phyloP scores from a whole-genome alignment of 2,329 filamentous ascomycete genomes.

The Coleophoma crateriformis region DNA sequence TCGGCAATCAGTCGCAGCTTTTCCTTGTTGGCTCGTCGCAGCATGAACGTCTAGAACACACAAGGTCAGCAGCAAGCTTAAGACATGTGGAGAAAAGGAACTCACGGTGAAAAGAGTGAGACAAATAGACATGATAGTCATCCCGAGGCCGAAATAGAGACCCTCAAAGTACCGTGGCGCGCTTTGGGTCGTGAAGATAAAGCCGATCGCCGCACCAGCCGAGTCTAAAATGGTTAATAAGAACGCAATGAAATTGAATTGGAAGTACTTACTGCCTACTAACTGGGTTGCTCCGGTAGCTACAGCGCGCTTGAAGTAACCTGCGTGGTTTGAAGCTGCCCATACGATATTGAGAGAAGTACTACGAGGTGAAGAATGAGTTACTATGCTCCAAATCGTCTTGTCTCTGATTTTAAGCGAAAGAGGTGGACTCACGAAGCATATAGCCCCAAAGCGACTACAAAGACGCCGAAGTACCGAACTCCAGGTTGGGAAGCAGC shows the following conservation, averaged over 20 bases:
- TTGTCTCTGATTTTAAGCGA: background rate
- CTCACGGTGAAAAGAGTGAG: background rate
- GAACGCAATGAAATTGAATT: background rate
- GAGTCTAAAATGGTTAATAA: background rate
- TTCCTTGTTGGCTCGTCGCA: background rate
- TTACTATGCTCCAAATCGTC: too few relatives aligned
- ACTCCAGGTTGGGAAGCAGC: background rate
- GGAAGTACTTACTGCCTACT: background rate
- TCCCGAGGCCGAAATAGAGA: slow-evolving; percentile 2
- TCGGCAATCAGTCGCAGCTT: background rate
- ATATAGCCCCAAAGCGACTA: slow-evolving; percentile 1
- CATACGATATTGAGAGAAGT: slow-evolving; percentile 1
- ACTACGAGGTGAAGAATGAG: background rate
- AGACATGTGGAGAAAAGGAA: too few relatives aligned
- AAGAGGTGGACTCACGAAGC: background rate
- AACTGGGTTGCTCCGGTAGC: background rate
- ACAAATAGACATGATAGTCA: slow-evolving; percentile 1
- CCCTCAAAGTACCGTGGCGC: slow-evolving; percentile 1
- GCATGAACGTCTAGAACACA: background rate
- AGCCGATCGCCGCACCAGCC: slow-evolving; percentile 1
- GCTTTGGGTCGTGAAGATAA: slow-evolving; percentile 1
- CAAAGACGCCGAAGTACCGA: slow-evolving; percentile 1
- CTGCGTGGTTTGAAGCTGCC: slow-evolving; percentile 1
- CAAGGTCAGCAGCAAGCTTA: background rate
- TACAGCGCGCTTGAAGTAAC: slow-evolving; percentile 1